A percentile compares a stretch with the other conserved stretches of the same genome.
Evolutionary conservation across 306 rosid species (phyloP).

Genomic region (Gastrolobium bilobum): DNA sequence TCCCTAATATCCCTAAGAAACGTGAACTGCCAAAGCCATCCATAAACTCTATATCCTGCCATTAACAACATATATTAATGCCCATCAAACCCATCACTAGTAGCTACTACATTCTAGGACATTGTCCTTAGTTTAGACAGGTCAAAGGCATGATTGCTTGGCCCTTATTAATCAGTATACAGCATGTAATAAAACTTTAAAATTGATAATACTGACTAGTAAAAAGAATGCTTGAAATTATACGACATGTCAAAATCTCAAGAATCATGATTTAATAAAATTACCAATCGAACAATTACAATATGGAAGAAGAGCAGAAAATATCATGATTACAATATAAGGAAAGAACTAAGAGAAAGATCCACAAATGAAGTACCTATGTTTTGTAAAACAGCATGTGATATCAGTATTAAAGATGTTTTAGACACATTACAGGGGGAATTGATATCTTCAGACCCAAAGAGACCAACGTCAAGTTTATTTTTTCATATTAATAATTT

Average conservation of each 20-base stretch:
- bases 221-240: background rate
- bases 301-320: background rate
- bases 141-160: too few species aligned
- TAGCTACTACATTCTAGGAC: too few species aligned
- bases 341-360: background rate
- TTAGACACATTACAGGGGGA: background rate
- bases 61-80: too few species aligned
- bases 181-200: background rate
- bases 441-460: background rate
- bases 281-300: background rate
- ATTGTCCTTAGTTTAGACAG: too few species aligned
- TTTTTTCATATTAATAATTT: constrained; percentile 10
- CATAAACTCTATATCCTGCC: too few species aligned
- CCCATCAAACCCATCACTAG: too few species aligned
- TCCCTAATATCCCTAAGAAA: background rate
- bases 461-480: background rate
- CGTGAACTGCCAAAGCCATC: too few species aligned
- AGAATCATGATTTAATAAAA: background rate
- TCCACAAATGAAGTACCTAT: constrained; percentile 11
- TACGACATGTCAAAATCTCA: background rate
- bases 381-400: background rate
- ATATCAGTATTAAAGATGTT: background rate
- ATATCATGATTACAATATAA: background rate
- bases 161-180: too few species aligned
- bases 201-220: background rate